Evolutionary conservation across 1,284 basidiomycete species (phyloP), one percentile per base, ranked within the genome.

Genomic region (Agaricales sp.): DNA sequence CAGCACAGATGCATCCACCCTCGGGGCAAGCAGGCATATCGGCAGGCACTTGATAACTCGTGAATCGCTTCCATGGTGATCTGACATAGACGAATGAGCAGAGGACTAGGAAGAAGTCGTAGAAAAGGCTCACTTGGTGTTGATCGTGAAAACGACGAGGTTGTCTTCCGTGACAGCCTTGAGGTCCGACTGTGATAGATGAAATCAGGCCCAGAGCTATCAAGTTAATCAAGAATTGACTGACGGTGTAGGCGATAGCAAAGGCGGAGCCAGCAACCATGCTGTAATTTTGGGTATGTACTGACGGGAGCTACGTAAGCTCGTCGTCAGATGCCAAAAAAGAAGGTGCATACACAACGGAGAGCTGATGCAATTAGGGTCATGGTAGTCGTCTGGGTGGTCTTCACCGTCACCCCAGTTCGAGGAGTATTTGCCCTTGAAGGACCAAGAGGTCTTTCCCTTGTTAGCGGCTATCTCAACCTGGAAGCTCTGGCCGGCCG

Each of bases 1-100:
- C 71, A 55, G 67, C 67, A 59, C 73, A 75, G 41, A 67, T 73
- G 49, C 74, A 76, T 3, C 74, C 74, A 21, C 57, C 71, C 4
- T 58, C 49, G 43, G 73, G 72, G 55, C 73, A 75, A 11, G 69
- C 62, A 43, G 73, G 74, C 57, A 75, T 58, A 14, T 59, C 64
- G 14, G 66, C 62, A n/a, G 73, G 74, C 18, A 75, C 72, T 18
- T 69, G 60, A 54, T 74, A 76, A 8, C 57, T 60, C 3, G 67
- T 60, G 1, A 70, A 22, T 23, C 73, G 68, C 55, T 68, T 70
- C 70, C 70, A 75, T 3, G 74, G 74, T 2, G 74, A 74, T 53
- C 71, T 73, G 30, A 4, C 8, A 8, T 6, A 18, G 39, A 18
- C n/a, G 14, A 53, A 16, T 44, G 13, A 41, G 49, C 53, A 37